Conservation (phyloP, 495 filamentous ascomycete species). For the Peziza echinospora region DNA sequence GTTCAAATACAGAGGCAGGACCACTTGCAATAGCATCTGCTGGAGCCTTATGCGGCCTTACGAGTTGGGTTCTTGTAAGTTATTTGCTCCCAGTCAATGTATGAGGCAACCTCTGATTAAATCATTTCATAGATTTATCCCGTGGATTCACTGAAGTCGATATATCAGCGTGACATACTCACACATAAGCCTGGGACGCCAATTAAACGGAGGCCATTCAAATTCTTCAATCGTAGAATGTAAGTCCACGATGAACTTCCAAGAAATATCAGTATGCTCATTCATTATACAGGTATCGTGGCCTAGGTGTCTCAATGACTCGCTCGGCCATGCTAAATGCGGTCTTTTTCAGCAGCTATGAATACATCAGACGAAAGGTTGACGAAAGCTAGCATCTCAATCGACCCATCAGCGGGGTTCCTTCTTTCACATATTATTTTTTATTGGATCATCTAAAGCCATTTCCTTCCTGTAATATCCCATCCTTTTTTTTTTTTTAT, state of each 20-base stretch:
- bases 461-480: no score
- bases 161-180: slow-evolving; percentile 61
- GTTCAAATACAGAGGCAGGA: slow-evolving; percentile 40
- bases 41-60: slow-evolving; percentile 56
- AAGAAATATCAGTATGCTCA: background rate
- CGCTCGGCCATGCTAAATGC: slow-evolving; percentile 52
- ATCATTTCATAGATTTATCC: slow-evolving; percentile 35
- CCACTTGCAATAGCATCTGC: slow-evolving; percentile 51
- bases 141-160: slow-evolving; percentile 63
- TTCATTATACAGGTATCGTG: slow-evolving; percentile 23
- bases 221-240: slow-evolving; percentile 52
- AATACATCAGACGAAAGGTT: slow-evolving; percentile 36
- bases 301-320: slow-evolving; percentile 57
- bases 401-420: no score
- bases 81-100: no score
- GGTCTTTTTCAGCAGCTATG: slow-evolving; percentile 60
- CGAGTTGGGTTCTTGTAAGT: slow-evolving; percentile 64
- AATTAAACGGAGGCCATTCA: slow-evolving; percentile 37
- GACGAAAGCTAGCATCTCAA: no score
- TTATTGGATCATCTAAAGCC: no score
- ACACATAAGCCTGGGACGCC: slow-evolving; percentile 40
- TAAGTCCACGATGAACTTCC: slow-evolving; percentile 23
- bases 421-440: no score
- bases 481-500: no score
- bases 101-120: no score